Conservation (phyloP, 805 yeast genomes). For the Candida sakaeoensis region DNA sequence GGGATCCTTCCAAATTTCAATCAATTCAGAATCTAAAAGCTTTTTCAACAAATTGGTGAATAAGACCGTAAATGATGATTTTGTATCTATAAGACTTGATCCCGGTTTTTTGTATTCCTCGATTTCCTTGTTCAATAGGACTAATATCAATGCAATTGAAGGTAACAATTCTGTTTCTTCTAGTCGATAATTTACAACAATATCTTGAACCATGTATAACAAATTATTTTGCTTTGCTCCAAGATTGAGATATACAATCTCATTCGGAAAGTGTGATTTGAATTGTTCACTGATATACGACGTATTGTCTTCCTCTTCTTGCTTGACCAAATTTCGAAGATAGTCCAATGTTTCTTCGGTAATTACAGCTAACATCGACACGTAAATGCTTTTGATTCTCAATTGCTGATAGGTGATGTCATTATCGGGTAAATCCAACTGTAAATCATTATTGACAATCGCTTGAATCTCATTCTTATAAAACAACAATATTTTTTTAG, state of each 20-base stretch:
- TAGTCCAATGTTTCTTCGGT: conserved; percentile 28
- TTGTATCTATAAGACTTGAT: conserved; percentile 12
- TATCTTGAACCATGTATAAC: conserved; percentile 14
- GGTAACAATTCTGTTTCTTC: not conserved
- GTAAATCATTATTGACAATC: conserved; percentile 14
- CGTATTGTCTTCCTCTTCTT: conserved; percentile 7
- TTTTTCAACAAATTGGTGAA: conserved; percentile 13
- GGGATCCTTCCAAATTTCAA: conserved; percentile 37
- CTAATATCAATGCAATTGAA: conserved; percentile 17
- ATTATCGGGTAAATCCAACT: conserved; percentile 1
- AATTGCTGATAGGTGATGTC: conserved; percentile 12
- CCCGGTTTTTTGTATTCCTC: conserved; percentile 17
- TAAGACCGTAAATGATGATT: conserved; percentile 15
- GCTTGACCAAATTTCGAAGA: conserved; percentile 4
- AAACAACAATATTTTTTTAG: conserved; percentile 21
- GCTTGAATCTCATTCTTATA: conserved; percentile 23
- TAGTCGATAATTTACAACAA: not conserved
- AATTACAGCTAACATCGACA: conserved; percentile 28
- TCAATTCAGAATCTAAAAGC: conserved; percentile 16
- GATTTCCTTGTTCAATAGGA: conserved; percentile 21
- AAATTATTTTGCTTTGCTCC: conserved; percentile 14
- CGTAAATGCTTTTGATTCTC: conserved; percentile 22
- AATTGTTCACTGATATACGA: conserved; percentile 14
- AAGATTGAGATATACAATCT: conserved; percentile 12
- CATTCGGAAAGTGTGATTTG: conserved; percentile 23